Evolutionary conservation across 768 basidiomycete species (phyloP), one percentile per base, ranked within the genome.

Genomic region (Tylopilus vinaceipallidus): DNA sequence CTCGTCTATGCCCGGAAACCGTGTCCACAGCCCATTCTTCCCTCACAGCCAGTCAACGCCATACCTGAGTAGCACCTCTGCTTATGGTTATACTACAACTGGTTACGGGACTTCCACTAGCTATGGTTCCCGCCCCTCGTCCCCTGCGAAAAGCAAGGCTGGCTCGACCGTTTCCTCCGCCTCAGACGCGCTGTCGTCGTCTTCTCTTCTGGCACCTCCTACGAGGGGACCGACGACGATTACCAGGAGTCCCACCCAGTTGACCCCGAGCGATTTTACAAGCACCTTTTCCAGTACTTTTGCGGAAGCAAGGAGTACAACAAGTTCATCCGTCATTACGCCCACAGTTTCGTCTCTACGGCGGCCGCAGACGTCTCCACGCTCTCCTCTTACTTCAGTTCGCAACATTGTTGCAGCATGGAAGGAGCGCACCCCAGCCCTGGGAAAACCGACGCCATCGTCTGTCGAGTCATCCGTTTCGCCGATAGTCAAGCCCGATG

Each of bases 371-470:
- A 74, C 74, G 17, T 82, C 84, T 4, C 85, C 88, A 4, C 79
- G 85, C 9, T 86, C 84, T 4, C 86, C 88, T 1, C 71, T 88
- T 23, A 75, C 82, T 1, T 87, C 84, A 4, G 84, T 92, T 20
- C 79, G 86, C 27, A 91, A 91, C 55, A 81, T 91, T 33, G 84
- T 92, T 7, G 79, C 82, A 0, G 74, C 84, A 8, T 92, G 89
- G 88, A 91, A 89, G 63, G 86, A 88, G 52, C 79, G 85, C 17
- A 84, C 85, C 0, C 84, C 76, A 0, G 72, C 74, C 19, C 52
- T 71, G 12, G 68, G 68, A 3, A 59, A 68, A 14, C 10, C 40
- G 6, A 34, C 59, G 0, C 69, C 73, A 32, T 71, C 73, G 1
- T 57, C 72, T 3, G 68, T 70, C 2, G 73, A 68, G 1, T 75